These are phyloP conservation scores for Alopecurus myosuroides DNA, from an alignment of 176 grass and related monocot species.

Conservation along the genomic window DNA sequence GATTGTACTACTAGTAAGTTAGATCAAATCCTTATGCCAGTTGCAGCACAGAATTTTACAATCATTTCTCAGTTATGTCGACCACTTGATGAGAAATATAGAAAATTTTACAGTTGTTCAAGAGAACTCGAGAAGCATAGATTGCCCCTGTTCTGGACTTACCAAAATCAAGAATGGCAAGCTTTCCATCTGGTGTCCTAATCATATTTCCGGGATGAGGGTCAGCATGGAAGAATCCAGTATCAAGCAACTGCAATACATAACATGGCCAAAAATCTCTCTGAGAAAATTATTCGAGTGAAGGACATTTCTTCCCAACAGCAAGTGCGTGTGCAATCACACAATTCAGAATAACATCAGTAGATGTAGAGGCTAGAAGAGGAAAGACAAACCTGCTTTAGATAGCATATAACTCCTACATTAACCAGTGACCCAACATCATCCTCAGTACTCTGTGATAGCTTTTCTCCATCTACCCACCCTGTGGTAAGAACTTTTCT, in stretches of 20 bases:
- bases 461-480: constrained; percentile 90
- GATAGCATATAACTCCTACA: constrained; percentile 98
- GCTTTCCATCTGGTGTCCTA: constrained; percentile 88
- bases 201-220: constrained; percentile 99
- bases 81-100: neutral
- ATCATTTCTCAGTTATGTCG: neutral
- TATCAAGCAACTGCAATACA: constrained; percentile 80
- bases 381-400: constrained; percentile 70
- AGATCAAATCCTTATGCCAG: neutral
- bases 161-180: constrained; percentile 99
- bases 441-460: constrained; percentile 89
- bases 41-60: neutral
- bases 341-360: neutral
- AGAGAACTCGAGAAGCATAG: neutral
- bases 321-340: neutral
- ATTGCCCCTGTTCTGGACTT: constrained; percentile 22
- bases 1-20: neutral
- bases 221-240: constrained; percentile 97
- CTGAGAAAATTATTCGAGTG: neutral
- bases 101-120: neutral
- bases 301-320: neutral
- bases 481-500: constrained; percentile 91
- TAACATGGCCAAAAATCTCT: neutral
- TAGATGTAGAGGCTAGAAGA: neutral
- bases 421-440: constrained; percentile 92